phyloP scores from a whole-genome alignment of 257 asterid species.

The Solanum habrochaites region DNA sequence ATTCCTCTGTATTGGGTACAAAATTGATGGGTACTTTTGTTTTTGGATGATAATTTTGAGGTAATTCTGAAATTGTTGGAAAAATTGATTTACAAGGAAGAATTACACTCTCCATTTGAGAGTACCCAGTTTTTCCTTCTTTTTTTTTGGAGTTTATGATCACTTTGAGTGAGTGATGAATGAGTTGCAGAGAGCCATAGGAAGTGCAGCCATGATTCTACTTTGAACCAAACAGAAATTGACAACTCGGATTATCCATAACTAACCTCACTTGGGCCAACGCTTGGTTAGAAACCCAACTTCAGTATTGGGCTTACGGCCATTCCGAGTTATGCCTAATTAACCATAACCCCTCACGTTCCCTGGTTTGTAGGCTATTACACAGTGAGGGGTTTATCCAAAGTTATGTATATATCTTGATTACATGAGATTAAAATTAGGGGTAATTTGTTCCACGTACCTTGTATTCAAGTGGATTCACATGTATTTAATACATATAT shows the following conservation, averaged over 20 bases:
- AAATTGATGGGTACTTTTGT: neutral
- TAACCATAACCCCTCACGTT: no score
- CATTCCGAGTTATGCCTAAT: neutral
- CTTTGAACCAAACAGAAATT: neutral
- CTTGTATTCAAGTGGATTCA: neutral
- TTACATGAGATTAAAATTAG: neutral
- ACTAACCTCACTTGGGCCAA: neutral
- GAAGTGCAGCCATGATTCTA: neutral
- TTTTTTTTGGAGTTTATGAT: neutral
- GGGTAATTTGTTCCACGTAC: neutral
- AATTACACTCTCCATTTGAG: conserved; percentile 48
- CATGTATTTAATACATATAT: neutral
- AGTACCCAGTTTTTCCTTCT: neutral
- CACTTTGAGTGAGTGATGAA: neutral
- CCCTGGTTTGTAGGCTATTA: no score
- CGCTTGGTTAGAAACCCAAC: neutral
- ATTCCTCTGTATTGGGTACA: neutral
- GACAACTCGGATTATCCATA: conserved; percentile 1
- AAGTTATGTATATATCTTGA: neutral
- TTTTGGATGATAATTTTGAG: conserved; percentile 4
- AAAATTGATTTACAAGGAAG: conserved; percentile 40
- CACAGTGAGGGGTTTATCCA: no score
- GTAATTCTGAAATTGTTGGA: conserved; percentile 16
- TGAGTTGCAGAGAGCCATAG: neutral
- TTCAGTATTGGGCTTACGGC: neutral